Evolutionary conservation across 371 early-diverging fungal genomes (phyloP).

Genomic region (Encephalitozoon hellem): DNA sequence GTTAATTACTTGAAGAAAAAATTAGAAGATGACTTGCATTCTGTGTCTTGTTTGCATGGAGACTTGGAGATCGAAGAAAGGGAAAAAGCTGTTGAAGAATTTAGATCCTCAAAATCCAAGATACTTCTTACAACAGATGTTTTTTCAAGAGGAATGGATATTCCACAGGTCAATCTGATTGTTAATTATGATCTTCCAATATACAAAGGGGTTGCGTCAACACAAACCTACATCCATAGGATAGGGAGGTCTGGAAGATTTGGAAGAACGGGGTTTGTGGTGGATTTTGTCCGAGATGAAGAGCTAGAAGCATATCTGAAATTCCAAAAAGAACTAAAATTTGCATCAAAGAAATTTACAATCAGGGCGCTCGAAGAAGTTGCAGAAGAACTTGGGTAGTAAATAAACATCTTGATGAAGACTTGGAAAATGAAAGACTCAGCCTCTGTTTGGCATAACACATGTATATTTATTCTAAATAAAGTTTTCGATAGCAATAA

Average conservation of each 20-base stretch:
- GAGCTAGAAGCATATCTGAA: constrained; percentile 34
- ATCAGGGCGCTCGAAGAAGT: constrained; percentile 39
- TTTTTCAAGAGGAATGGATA: constrained; percentile 60
- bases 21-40: constrained; percentile 73
- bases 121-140: constrained; percentile 66
- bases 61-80: constrained; percentile 69
- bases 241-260: constrained; percentile 97
- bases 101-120: constrained; percentile 76
- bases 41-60: constrained; percentile 76
- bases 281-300: constrained; percentile 73
- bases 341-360: constrained; percentile 40
- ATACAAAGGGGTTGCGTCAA: constrained; percentile 65
- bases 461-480: not conserved
- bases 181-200: constrained; percentile 89
- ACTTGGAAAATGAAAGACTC: not conserved
- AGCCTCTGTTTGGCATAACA: not conserved
- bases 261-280: constrained; percentile 81
- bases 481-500: not conserved
- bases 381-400: not conserved
- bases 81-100: constrained; percentile 80
- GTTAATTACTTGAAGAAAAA: constrained; percentile 70
- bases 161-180: constrained; percentile 78
- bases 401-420: constrained; percentile 14
- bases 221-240: constrained; percentile 89
- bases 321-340: constrained; percentile 28